Conservation (phyloP, 768 basidiomycete genomes). For the Tremella mesenterica region DNA sequence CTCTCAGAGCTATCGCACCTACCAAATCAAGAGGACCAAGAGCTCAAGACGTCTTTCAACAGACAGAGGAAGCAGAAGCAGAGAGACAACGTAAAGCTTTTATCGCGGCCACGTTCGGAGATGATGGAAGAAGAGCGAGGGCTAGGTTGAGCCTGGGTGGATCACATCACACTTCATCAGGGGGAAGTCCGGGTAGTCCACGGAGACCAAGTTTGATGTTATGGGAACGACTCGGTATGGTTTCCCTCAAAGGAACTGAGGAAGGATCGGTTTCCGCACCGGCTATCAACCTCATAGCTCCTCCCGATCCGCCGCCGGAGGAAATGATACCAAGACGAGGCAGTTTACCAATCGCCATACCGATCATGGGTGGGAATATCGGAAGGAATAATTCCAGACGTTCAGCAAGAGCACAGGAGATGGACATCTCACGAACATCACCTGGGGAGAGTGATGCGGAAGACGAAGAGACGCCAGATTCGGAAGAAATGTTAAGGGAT, state of each 20-base stretch:
- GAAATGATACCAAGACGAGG: conserved; percentile 20
- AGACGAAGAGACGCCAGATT: conserved; percentile 4
- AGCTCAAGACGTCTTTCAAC: conserved; percentile 24
- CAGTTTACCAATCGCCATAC: conserved; percentile 41
- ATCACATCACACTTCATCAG: conserved; percentile 2
- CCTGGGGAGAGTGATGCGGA: conserved; percentile 10
- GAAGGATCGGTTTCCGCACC: conserved; percentile 15
- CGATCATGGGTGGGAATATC: too few species aligned
- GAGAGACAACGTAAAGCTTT: conserved; percentile 41
- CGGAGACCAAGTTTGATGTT: conserved; percentile 31
- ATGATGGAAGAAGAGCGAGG: conserved; percentile 28
- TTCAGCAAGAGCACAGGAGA: too few species aligned
- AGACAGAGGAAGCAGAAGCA: conserved; percentile 39
- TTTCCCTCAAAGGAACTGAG: conserved; percentile 8
- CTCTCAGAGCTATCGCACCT: conserved; percentile 16
- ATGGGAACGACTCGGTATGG: conserved; percentile 31
- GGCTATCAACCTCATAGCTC: not conserved
- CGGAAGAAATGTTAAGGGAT: too few species aligned
- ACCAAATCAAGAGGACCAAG: conserved; percentile 17
- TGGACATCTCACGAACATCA: too few species aligned
- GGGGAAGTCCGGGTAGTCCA: conserved; percentile 7
- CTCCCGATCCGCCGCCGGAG: not conserved
- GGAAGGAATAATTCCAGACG: too few species aligned
- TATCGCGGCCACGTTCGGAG: conserved; percentile 36
- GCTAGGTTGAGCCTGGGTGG: conserved; percentile 30